phyloP scores from a whole-genome alignment of 179 eudicot genomes.

The Actinidia chinensis region DNA sequence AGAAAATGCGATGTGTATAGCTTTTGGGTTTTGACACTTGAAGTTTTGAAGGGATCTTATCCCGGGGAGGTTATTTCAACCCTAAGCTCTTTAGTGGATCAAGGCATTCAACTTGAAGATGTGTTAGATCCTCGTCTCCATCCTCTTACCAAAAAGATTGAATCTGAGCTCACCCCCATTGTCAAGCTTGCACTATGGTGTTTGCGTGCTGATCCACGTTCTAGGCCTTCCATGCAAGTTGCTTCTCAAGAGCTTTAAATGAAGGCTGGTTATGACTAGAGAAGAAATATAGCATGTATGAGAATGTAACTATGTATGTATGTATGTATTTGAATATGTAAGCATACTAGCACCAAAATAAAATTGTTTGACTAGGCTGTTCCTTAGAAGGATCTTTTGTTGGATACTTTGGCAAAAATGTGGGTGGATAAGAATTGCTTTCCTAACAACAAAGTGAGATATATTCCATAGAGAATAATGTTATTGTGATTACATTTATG shows the following conservation, averaged over 20 bases:
- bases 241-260: slow-evolving; percentile 7
- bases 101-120: not conserved
- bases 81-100: not conserved
- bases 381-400: too few species aligned
- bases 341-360: too few species aligned
- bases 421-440: too few species aligned
- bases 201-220: not conserved
- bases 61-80: not conserved
- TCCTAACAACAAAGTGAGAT: too few species aligned
- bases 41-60: not conserved
- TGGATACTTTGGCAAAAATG: too few species aligned
- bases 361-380: too few species aligned
- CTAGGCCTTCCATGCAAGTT: slow-evolving; percentile 10
- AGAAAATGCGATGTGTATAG: not conserved
- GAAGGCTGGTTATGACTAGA: not conserved
- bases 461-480: too few species aligned
- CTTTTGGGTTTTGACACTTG: not conserved
- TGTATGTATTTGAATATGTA: too few species aligned
- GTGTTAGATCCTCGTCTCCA: slow-evolving; percentile 18
- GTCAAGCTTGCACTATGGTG: not conserved
- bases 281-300: not conserved
- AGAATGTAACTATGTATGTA: too few species aligned
- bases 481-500: too few species aligned
- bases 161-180: not conserved
- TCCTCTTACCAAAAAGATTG: not conserved